Evolutionary conservation across 331 rosid species (phyloP).

Genomic region (Pyracantha coccinea): DNA sequence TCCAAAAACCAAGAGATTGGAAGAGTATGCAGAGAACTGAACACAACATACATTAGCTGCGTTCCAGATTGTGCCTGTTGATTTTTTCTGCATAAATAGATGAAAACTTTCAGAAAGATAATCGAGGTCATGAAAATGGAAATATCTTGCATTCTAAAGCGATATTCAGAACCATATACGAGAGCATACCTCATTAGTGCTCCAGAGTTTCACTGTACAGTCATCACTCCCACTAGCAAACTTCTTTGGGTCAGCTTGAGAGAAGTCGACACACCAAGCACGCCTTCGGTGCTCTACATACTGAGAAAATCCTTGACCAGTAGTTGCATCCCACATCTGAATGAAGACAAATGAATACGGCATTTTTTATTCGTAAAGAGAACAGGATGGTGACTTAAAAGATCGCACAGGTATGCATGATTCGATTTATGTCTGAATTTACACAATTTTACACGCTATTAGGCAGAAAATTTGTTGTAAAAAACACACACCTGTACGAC

Average conservation of each 20-base stretch:
- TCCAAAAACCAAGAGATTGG: conserved; percentile 50
- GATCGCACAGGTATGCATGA: neutral
- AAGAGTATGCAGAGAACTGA: conserved; percentile 53
- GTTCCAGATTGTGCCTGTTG: conserved; percentile 45
- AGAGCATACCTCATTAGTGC: conserved; percentile 44
- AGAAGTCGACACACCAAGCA: conserved; percentile 72
- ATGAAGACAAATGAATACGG: conserved; percentile 18
- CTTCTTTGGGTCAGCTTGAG: conserved; percentile 51
- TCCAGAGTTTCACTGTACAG: conserved; percentile 64
- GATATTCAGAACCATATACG: neutral
- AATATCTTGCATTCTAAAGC: neutral
- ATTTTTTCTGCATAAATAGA: conserved; percentile 37
- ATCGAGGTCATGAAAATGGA: too few species aligned
- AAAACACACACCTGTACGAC: conserved; percentile 61
- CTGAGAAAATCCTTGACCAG: conserved; percentile 46
- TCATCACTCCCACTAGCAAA: conserved; percentile 86
- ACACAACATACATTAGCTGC: conserved; percentile 67
- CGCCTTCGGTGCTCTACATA: conserved; percentile 61
- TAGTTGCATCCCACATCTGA: conserved; percentile 68
- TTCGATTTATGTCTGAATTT: neutral
- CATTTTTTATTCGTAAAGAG: neutral
- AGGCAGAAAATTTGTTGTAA: neutral
- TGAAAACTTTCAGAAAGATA: neutral
- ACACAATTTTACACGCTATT: neutral
- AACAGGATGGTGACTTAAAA: neutral